phyloP scores from a whole-genome alignment of 257 asterid genomes.

The Solanum chilense region DNA sequence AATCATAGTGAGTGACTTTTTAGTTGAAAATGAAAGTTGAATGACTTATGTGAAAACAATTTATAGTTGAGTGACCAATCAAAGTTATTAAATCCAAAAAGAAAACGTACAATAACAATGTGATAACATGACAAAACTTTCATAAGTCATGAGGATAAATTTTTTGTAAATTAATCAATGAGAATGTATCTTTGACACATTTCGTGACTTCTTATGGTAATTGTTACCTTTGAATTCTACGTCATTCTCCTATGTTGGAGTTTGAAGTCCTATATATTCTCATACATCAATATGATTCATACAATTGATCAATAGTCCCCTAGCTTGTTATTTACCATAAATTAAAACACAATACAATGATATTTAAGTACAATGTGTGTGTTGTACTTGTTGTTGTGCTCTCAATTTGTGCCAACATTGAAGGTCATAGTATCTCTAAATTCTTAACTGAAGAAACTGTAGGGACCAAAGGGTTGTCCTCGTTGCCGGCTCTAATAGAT shows the following conservation, averaged over 20 bases:
- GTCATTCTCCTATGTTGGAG: not conserved
- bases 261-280: not conserved
- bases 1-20: too few species aligned
- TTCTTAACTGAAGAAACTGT: slow-evolving; percentile 32
- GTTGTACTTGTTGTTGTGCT: not conserved
- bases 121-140: not conserved
- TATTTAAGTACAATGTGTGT: not conserved
- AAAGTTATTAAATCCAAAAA: too few species aligned
- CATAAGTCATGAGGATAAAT: not conserved
- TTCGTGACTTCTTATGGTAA: not conserved
- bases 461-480: slow-evolving; percentile 90
- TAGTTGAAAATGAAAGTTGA: too few species aligned
- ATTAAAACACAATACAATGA: not conserved
- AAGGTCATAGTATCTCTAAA: not conserved
- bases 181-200: not conserved
- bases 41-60: too few species aligned
- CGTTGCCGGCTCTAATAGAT: slow-evolving; percentile 88
- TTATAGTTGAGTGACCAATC: too few species aligned
- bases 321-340: too few species aligned
- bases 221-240: not conserved
- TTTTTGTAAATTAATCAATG: not conserved
- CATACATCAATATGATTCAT: not conserved
- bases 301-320: too few species aligned
- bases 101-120: not conserved
- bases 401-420: not conserved